Base-by-base conservation (phyloP, 805 yeast species). In the Tetrapisispora fleetii region DNA sequence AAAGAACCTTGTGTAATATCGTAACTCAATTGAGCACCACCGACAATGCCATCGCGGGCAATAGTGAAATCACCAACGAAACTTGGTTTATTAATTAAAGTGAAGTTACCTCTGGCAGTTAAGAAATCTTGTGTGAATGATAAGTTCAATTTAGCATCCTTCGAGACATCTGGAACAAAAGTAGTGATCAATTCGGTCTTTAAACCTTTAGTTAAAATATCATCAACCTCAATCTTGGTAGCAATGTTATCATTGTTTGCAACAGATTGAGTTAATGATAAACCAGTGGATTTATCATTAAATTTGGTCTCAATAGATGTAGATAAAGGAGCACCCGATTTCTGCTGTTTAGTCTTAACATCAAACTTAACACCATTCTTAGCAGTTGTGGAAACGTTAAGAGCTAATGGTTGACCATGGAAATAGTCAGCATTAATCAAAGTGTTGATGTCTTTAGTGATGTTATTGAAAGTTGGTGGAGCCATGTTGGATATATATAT, bases 221-320 rank as follows among this genome's bases (percentile, higher is more conserved):
- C 95, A 51, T 83, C 78, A 63, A 93, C 78, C 76, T 91, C 97
- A 60, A 93, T 78, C 79, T 88, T 91, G 75, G 98, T 86, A 77
- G 80, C 84, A 67, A 93, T 76, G 56, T 84, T 78, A 72, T 91
- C 91, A 70, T 95, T 83, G 62, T 95, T 87, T 75, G 90, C 83
- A 96, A 98, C 90, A 67, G 96, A 96, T 78, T 93, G 98, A 59
- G 96, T 89, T 66, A 93, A 75, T 56, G 96, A 81, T 65, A 93
- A 76, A 56, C 97, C 97, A 54, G 93, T 76, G 54, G 89, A 78
- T 78, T 88, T 88, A 80, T 93, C 99, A 53, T 85, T 73, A 77
- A 83, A 86, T 77, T 86, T 88, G 62, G 95, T 85, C 73, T 93
- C 98, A 51, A 93, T 74, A 65, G 84, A 80, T 59, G 95, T 95